Base-by-base conservation (phyloP, 179 eudicot species). In the Amaranthus tricolor region DNA sequence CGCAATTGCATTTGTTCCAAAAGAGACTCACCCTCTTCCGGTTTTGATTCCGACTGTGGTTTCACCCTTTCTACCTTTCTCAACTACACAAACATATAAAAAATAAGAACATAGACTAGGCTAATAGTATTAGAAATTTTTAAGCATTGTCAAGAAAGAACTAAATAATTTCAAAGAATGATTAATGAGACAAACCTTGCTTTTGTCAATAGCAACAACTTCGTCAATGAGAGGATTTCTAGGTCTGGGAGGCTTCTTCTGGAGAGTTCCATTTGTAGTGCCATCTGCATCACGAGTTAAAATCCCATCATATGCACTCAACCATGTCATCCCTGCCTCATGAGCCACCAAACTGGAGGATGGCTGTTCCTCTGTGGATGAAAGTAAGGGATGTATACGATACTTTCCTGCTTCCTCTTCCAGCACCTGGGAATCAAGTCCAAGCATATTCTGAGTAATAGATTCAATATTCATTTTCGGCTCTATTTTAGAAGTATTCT, bases 221-320 rank as follows among this genome's bases (percentile, higher is more conserved):
- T 89, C 99, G 79, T 89, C 91, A 51, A 96, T 88, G 62, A 96
- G 90, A 80, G 99, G 99, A 77, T 89, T 93, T 48, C 97, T 88
- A 66, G 97, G 98, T 72, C 98, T 76, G 8, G 85, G 97, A 81
- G 83, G 80, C 83, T 93, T 93, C 81, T 80, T 82, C 21, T 82
- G 86, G 51, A 80, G 76, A 73, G 68, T 75, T 16, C 87, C 98
- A 82, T 87, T 88, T 43, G 73, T 62, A 70, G 59, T 78, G 68
- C 73, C 88, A 72, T 83, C 89, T 66, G 84, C 84, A 56, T 66
- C 84, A 56, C 63, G 74, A 67, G 81, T 70, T 54, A 77, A 78
- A 72, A 24, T 51, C 24, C 76, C 68, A 61, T 73, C 68, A 54
- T 71, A 84, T 68, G 83, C 54, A 81, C 80, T 79, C 54, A 81